A percentile compares a stretch with the other conserved stretches of the same genome.
phyloP scores from a whole-genome alignment of 2,329 filamentous ascomycete genomes.

The Aspergillus persii region DNA sequence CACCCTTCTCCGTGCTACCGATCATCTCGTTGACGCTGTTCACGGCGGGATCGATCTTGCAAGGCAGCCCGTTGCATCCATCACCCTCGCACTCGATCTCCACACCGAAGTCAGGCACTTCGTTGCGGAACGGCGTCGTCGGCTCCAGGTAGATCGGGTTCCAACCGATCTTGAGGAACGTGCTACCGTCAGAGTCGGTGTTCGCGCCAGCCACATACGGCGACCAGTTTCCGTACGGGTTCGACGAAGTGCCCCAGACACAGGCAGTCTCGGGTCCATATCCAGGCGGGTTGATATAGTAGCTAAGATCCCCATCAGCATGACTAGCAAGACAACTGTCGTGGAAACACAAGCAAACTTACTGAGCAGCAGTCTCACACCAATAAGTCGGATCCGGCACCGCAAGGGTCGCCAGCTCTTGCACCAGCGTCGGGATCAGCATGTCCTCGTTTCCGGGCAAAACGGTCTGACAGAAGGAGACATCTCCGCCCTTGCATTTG shows the following conservation, averaged over 20 bases:
- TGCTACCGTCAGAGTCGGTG: conserved; percentile 61
- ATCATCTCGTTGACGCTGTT: conserved; percentile 58
- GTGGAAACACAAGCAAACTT: conserved; percentile 37
- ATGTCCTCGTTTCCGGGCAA: conserved; percentile 77
- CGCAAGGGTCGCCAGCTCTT: conserved; percentile 58
- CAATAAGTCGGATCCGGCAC: conserved; percentile 71
- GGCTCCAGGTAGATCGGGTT: conserved; percentile 69
- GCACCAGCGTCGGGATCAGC: conserved; percentile 73
- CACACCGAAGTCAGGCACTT: conserved; percentile 64
- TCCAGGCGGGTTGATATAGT: conserved; percentile 76
- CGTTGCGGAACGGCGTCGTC: conserved; percentile 52
- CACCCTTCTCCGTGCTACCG: conserved; percentile 59
- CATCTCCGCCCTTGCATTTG: conserved; percentile 54
- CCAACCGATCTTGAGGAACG: conserved; percentile 73
- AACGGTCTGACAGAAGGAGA: conserved; percentile 77
- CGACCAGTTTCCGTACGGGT: conserved; percentile 71
- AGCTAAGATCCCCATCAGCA: conserved; percentile 47
- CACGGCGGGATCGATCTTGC: conserved; percentile 63
- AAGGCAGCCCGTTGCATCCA: conserved; percentile 71
- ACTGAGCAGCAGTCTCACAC: conserved; percentile 72
- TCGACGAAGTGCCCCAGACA: conserved; percentile 64
- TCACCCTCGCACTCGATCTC: conserved; percentile 66
- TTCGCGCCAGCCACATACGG: conserved; percentile 76
- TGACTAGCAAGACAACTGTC: neutral
- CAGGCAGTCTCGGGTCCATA: conserved; percentile 60